Conservation (phyloP, 768 basidiomycete genomes). For the Podaxis carcinomalis region DNA sequence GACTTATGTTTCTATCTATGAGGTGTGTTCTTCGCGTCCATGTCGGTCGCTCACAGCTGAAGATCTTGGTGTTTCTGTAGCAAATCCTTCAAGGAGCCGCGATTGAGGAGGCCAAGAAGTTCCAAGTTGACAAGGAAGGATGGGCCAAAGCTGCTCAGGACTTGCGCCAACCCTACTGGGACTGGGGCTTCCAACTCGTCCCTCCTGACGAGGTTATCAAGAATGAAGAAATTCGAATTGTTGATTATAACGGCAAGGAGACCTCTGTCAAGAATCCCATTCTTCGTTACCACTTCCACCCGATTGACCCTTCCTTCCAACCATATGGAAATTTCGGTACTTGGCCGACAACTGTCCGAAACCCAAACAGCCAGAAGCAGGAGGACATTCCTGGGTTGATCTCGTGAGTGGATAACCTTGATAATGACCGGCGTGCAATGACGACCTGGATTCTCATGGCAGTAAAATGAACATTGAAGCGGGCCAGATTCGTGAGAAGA, state of each 20-base stretch:
- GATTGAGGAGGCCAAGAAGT: conserved; percentile 33
- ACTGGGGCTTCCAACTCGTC: conserved; percentile 38
- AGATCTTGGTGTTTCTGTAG: conserved; percentile 20
- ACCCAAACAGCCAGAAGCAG: conserved; percentile 16
- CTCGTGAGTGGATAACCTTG: not conserved
- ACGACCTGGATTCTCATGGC: not conserved
- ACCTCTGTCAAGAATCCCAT: conserved; percentile 28
- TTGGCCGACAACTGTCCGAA: conserved; percentile 32
- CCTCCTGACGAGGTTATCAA: conserved; percentile 34
- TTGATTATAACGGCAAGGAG: conserved; percentile 21
- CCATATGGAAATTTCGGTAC: conserved; percentile 17
- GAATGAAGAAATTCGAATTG: not conserved
- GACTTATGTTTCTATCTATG: conserved; percentile 44
- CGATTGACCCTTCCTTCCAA: conserved; percentile 25
- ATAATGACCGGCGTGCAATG: no score
- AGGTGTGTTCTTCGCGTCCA: conserved; percentile 28
- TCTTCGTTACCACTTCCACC: conserved; percentile 28
- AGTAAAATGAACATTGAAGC: conserved; percentile 17
- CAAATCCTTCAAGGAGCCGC: conserved; percentile 43
- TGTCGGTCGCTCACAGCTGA: not conserved
- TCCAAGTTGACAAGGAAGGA: conserved; percentile 24
- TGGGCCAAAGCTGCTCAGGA: conserved; percentile 29
- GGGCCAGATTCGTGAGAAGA: conserved; percentile 19
- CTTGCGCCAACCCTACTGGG: conserved; percentile 45
- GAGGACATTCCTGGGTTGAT: not conserved